A percentile compares a stretch with the other conserved stretches of the same genome.
Conservation (phyloP, 2,329 filamentous ascomycete genomes). For the Botrytis pseudocinerea region DNA sequence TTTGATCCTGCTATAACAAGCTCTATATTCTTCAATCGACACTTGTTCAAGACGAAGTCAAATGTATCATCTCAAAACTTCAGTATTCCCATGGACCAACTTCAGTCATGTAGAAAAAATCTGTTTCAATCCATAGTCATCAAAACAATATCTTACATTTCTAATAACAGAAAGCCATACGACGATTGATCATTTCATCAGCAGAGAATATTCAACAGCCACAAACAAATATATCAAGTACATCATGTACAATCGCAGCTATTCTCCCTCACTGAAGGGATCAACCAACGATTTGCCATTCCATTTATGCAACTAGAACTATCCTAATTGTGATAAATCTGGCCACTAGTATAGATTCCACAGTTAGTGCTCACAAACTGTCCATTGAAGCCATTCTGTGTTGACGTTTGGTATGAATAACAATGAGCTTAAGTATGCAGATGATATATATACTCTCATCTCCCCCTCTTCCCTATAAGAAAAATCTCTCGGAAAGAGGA, state of each 20-base stretch:
- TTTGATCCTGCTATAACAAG: too few species aligned
- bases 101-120: too few species aligned
- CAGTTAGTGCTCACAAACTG: too few species aligned
- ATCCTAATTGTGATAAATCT: fast-evolving
- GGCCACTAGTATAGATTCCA: too few species aligned
- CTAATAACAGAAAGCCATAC: neutral
- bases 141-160: neutral
- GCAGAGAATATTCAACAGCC: neutral
- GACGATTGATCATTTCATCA: neutral
- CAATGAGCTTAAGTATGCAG: too few species aligned
- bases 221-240: neutral
- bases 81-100: too few species aligned
- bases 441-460: too few species aligned
- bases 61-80: neutral
- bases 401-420: too few species aligned
- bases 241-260: fast-evolving
- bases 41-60: neutral
- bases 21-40: too few species aligned
- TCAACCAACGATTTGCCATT: neutral
- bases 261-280: neutral
- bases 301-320: fast-evolving
- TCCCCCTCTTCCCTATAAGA: too few species aligned
- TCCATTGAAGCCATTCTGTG: too few species aligned
- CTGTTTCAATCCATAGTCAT: neutral
- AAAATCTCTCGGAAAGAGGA: fast-evolving